Percentiles rank a stretch among this genome's conserved stretches.
phyloP scores from a whole-genome alignment of 441 rosid species.

The Flueggea neowawraea region DNA sequence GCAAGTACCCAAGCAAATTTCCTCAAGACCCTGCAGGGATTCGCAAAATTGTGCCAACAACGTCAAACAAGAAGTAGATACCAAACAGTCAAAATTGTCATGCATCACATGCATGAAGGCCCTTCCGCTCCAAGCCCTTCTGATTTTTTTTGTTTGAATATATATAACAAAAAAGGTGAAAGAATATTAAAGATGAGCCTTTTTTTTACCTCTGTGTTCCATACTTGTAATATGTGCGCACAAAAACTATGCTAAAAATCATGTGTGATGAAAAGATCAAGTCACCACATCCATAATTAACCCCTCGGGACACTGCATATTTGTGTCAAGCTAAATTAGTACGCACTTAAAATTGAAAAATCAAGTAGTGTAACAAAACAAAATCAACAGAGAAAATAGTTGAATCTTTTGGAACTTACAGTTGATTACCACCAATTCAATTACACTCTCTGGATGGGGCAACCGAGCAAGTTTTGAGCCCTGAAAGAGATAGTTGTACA shows the following conservation, averaged over 20 bases:
- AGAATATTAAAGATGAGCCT: neutral
- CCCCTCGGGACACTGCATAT: conserved; percentile 87
- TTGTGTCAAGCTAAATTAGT: no score
- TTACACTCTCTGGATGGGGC: conserved; percentile 64
- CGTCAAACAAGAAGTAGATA: neutral
- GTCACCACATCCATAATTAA: conserved; percentile 94
- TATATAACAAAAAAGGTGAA: neutral
- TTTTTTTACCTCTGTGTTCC: conserved; percentile 76
- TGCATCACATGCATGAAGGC: no score
- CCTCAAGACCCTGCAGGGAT: conserved; percentile 65
- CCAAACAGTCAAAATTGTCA: no score
- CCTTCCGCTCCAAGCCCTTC: no score
- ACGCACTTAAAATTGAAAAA: no score
- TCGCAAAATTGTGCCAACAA: neutral
- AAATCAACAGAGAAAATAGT: no score
- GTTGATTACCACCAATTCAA: conserved; percentile 71
- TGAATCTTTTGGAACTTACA: conserved; percentile 39
- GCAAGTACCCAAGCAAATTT: conserved; percentile 79
- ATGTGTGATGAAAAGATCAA: conserved; percentile 98
- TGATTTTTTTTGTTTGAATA: no score
- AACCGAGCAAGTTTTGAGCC: conserved; percentile 81
- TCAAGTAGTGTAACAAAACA: no score
- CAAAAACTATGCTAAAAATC: conserved; percentile 96
- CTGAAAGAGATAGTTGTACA: conserved; percentile 45
- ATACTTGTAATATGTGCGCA: conserved; percentile 89